phyloP scores from a whole-genome alignment of 176 grass and related monocot species.

The Eleusine coracana region DNA sequence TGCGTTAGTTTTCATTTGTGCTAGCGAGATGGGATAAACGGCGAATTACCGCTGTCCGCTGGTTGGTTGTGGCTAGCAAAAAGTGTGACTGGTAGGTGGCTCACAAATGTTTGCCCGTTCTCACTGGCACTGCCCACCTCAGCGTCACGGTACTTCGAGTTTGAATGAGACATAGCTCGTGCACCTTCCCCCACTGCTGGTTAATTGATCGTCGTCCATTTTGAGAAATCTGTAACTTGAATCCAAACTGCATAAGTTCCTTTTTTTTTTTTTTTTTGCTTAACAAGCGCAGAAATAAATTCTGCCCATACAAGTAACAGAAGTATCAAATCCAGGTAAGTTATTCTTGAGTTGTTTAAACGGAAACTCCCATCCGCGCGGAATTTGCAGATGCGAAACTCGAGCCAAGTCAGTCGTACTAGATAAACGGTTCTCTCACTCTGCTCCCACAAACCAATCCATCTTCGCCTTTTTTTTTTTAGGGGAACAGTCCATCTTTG shows the following conservation, averaged over 20 bases:
- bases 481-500: too few relatives aligned
- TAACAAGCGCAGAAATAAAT: background rate
- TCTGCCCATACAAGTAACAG: background rate
- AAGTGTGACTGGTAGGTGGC: constrained; percentile 44
- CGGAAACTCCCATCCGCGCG: background rate
- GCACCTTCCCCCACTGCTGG: constrained; percentile 9
- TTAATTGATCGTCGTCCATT: background rate
- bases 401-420: too few relatives aligned
- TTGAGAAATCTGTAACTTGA: background rate
- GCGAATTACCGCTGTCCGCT: background rate
- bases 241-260: background rate
- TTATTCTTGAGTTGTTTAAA: background rate
- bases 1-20: background rate
- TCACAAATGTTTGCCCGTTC: constrained; percentile 36
- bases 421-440: too few relatives aligned
- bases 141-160: constrained; percentile 10
- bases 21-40: background rate
- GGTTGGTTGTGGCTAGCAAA: constrained; percentile 22
- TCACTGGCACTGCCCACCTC: constrained; percentile 9
- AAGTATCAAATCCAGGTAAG: background rate
- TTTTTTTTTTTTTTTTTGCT: background rate
- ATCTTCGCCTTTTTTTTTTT: too few relatives aligned
- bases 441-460: too few relatives aligned
- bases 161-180: constrained; percentile 4
- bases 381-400: background rate